Evolutionary conservation across 805 yeast genomes (phyloP), one percentile per base, ranked within the genome.

Genomic region (Candida hispaniensis): DNA sequence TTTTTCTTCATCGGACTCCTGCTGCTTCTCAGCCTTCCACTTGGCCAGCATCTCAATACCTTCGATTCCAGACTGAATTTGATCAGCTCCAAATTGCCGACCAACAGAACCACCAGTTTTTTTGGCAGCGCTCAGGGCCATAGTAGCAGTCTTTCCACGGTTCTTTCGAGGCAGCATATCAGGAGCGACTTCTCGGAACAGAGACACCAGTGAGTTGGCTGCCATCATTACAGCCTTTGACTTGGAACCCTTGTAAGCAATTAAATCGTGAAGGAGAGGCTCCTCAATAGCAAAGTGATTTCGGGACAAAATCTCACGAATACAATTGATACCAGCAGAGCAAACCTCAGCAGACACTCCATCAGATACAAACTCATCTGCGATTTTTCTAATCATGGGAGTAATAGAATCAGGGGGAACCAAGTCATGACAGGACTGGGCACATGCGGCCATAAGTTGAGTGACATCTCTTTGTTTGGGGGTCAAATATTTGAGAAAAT

Each of bases 321-420:
- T 88, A 3, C 97, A 81, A 58, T 91, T 91, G 46, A 91, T 68
- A 51, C 99, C 99, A 4, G 97, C 97, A 35, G 96, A 85, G 4
- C 96, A 96, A 38, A 86, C 99, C 59, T 91, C 95, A 19, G 94
- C 75, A 10, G 96, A 85, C 23, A 91, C 98, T 67, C 99, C 99
- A 52, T 91, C 97, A 46, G 94, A 79, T 15, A 91, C 95, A 50
- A 91, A 91, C 59, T 91, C 98, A 59, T 91, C 93, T 1, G 98
- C 97, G 45, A 91, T 75, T 53, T 88, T 91, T 40, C 94, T 72
- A 7, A 91, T 76, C 47, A 91, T 74, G 33, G 77, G 76, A 27
- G 69, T 63, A 41, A 91, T 70, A 10, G 75, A 73, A 55, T 91
- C 99, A 5, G 99, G 98, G 15, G 99, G 99, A 6, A 91, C 95